Evolutionary conservation across 345 rosid genomes (phyloP).

Genomic region (Citrus cavaleriei): DNA sequence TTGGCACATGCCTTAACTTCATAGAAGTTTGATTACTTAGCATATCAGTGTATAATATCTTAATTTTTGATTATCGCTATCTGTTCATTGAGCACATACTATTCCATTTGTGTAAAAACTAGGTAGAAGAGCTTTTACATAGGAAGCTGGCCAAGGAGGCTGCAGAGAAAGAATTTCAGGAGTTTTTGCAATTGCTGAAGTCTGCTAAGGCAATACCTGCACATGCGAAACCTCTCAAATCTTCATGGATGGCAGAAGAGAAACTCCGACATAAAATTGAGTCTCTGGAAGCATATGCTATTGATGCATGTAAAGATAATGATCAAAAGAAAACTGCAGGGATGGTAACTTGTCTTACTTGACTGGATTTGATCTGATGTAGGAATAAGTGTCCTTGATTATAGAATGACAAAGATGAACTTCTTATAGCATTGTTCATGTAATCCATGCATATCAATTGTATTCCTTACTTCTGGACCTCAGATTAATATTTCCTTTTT

Average conservation of each 20-base stretch:
- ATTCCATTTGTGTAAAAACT: background rate
- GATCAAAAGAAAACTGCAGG: slow-evolving; percentile 75
- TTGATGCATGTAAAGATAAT: slow-evolving; percentile 67
- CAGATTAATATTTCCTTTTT: background rate
- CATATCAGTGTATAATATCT: background rate
- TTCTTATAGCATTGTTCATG: background rate
- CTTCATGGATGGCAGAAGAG: slow-evolving; percentile 74
- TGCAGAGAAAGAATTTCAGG: slow-evolving; percentile 72
- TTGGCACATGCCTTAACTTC: background rate
- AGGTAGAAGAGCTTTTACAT: slow-evolving; percentile 79
- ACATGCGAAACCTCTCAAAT: slow-evolving; percentile 66
- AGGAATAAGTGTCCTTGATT: background rate
- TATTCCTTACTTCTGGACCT: background rate
- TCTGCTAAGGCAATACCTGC: slow-evolving; percentile 71
- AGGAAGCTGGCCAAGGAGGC: slow-evolving; percentile 73
- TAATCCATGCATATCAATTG: background rate
- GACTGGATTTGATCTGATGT: slow-evolving; percentile 5
- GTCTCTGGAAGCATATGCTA: slow-evolving; percentile 83
- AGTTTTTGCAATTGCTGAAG: slow-evolving; percentile 56
- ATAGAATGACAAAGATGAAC: slow-evolving; percentile 8
- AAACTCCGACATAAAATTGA: slow-evolving; percentile 45
- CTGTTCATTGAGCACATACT: slow-evolving; percentile 1
- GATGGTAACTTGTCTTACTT: slow-evolving; percentile 45
- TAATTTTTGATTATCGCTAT: background rate
- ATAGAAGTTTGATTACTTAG: background rate